Base-by-base conservation (phyloP, 1,284 basidiomycete species). In the Ustilago cynodontis region DNA sequence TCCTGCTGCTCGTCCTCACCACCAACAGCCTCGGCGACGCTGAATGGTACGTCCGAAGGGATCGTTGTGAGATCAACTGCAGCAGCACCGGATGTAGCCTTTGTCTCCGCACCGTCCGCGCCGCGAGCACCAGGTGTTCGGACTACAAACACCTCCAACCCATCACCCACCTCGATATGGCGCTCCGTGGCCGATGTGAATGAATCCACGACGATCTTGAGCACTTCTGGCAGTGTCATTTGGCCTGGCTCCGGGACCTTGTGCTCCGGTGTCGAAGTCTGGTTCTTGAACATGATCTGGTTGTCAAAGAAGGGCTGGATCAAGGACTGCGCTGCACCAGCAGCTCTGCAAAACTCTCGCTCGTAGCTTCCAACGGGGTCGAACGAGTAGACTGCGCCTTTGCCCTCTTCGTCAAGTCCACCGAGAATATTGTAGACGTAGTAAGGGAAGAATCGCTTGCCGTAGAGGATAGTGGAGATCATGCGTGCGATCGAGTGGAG, bases 341-440 rank as follows among this genome's bases (percentile, higher is more conserved):
- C 82, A n/a, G 84, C 84, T 13, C 82, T 67, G 78, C 84, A 86
- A 28, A 83, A 78, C 28, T 82, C 81, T 18, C 84, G 62, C 76
- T 86, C 84, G 68, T 85, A 85, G 55, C 77, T 81, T 16, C 84
- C 84, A 8, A 86, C 84, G 2, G 84, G 84, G 59, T 86, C 84
- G 65, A 85, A 86, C 28, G 73, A 77, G 71, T 83, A 86, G 14
- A 86, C 84, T 18, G 83, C 84, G 18, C 84, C 84, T 22, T 81
- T 82, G 2, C 84, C 84, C 31, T 86, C 71, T 53, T 86, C 84
- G 49, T 86, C 84, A 13, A 86, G 65, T 10, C 84, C 84, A 7
- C 84, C 84, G n/a, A 86, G 72, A 39, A 86, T 84, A 61, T 86
- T 86, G 77, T 84, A 85, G 24, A 85, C 84, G 75, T 86, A 86